phyloP scores from a whole-genome alignment of 768 basidiomycete species.

The Aureoboletus auriporus region DNA sequence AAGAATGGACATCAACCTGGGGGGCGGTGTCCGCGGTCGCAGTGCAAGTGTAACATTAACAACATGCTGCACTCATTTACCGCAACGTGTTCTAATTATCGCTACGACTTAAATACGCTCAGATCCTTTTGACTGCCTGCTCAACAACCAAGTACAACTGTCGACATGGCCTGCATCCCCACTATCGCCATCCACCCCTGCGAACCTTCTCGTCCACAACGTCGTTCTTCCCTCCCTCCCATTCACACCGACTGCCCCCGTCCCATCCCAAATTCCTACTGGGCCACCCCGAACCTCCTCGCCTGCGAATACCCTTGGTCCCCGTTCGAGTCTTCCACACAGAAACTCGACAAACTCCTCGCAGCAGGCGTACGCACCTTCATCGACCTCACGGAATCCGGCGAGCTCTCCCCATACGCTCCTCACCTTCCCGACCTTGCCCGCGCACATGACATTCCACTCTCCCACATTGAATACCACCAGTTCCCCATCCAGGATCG shows the following conservation, averaged over 20 bases:
- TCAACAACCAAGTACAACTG: constrained; percentile 5
- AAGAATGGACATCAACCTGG: constrained; percentile 4
- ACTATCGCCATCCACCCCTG: constrained; percentile 9
- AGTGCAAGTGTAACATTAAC: background rate
- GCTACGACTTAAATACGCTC: constrained; percentile 12
- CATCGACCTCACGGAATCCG: constrained; percentile 80
- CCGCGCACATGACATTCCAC: constrained; percentile 50
- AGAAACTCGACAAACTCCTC: constrained; percentile 73
- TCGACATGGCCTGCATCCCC: constrained; percentile 11
- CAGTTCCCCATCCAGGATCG: constrained; percentile 77
- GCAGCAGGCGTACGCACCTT: constrained; percentile 73
- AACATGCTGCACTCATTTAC: constrained; percentile 5
- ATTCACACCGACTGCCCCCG: constrained; percentile 31
- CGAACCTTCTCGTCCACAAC: constrained; percentile 4
- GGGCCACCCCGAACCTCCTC: constrained; percentile 68
- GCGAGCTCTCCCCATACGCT: constrained; percentile 67
- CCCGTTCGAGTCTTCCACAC: constrained; percentile 48
- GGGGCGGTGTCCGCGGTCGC: constrained; percentile 1
- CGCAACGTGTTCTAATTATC: no score
- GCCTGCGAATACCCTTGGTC: constrained; percentile 84
- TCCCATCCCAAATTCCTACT: constrained; percentile 83
- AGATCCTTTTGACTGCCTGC: background rate
- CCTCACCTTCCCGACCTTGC: constrained; percentile 53
- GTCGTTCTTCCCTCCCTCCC: constrained; percentile 17
- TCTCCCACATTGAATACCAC: constrained; percentile 62